Evolutionary conservation across 2,329 filamentous ascomycete genomes (phyloP).

Genomic region (Stagonosporopsis chrysanthemi): DNA sequence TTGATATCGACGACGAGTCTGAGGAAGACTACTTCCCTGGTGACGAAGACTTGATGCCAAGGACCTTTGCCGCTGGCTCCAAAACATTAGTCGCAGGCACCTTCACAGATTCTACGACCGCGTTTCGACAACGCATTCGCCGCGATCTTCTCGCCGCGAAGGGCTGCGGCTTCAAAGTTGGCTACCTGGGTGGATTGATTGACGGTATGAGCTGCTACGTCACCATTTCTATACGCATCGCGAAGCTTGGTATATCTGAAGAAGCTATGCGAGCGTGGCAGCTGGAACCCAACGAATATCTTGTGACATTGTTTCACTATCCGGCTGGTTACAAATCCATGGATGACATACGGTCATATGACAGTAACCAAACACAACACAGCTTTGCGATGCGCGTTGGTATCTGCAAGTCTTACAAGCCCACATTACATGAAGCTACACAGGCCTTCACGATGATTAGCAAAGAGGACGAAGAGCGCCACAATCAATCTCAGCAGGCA

Average conservation of each 20-base stretch:
- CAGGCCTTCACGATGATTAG: slow-evolving; percentile 58
- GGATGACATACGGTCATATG: slow-evolving; percentile 59
- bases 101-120: slow-evolving; percentile 33
- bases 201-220: slow-evolving; percentile 61
- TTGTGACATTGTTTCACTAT: slow-evolving; percentile 76
- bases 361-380: slow-evolving; percentile 46
- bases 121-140: slow-evolving; percentile 56
- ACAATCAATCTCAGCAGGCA: slow-evolving; percentile 29
- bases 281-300: slow-evolving; percentile 69
- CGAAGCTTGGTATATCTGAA: slow-evolving; percentile 74
- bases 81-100: background rate
- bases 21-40: slow-evolving; percentile 47
- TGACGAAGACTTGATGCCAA: slow-evolving; percentile 50
- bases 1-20: slow-evolving; percentile 45
- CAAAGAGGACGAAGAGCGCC: slow-evolving; percentile 41
- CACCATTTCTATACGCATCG: slow-evolving; percentile 72
- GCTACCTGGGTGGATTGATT: slow-evolving; percentile 63
- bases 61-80: slow-evolving; percentile 24
- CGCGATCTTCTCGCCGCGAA: slow-evolving; percentile 69
- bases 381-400: slow-evolving; percentile 71
- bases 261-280: slow-evolving; percentile 82
- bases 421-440: slow-evolving; percentile 63
- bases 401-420: slow-evolving; percentile 76
- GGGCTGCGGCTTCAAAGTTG: slow-evolving; percentile 73
- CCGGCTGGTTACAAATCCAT: slow-evolving; percentile 67